Base-by-base conservation (phyloP, 2,329 filamentous ascomycete genomes). In the Colletotrichum plurivorum region DNA sequence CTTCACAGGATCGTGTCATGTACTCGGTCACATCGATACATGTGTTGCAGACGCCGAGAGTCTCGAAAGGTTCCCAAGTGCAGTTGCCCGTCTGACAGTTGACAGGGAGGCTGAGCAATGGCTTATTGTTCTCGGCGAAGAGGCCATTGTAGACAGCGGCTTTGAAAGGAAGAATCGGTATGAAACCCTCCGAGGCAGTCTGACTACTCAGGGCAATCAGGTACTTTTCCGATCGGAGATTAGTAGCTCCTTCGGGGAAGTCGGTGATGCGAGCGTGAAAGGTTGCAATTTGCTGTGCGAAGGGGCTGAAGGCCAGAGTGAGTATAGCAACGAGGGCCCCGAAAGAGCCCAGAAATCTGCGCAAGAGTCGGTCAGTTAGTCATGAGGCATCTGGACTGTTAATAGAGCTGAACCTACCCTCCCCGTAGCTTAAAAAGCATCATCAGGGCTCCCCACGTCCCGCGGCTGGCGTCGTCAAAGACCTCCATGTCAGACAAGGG, bases 121-220 rank as follows among this genome's bases (percentile, higher is more conserved):
- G 77, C 18, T 77, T 72, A 20, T 73, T 73, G 63, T 78, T 76
- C 61, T 78, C 76, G 12, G 77, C 76, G 45, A 79, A 79, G 5
- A 79, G 73, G 6, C 77, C 78, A 53, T 78, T 77, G 57, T 79
- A 79, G 7, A 79, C 77, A 2, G 76, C 76, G 1, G 77, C 75
- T 56, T 79, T 79, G 52, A 79, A 72, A 2, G 78, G 75, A 16
- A 79, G 65, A 20, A 78, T 74, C 0, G 78, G 78, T 1, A 79
- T 77, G 16, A 76, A 79, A 1, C 75, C 75, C 7, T 76, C 75
- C 66, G 58, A 41, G 6, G 53, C 58, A 53, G 56, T 68, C 20
- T 70, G 45, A 52, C 76, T 74, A 2, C 73, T 73, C 4, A 78
- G 61, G 2, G 77, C 76, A 0, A 73, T 73, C 2, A 73, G 73